Evolutionary conservation across 208 protist genomes (phyloP), one percentile per base, ranked within the genome.

Genomic region (Paratrypanosoma confusum): DNA sequence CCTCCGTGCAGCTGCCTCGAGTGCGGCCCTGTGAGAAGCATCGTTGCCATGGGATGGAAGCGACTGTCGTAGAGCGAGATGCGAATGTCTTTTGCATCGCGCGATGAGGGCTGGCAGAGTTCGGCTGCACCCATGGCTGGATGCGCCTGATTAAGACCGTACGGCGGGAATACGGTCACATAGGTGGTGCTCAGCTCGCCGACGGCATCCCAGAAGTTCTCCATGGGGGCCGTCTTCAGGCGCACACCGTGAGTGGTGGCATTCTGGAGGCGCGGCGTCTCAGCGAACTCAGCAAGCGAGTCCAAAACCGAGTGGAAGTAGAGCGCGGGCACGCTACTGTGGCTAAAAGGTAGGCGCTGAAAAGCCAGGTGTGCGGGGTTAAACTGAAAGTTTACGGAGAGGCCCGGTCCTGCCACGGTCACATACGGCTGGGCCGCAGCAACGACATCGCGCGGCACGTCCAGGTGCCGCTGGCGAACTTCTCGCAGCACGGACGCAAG

Each of bases 241-340:
- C 43, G 60, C 37, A 83, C 66, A 29, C 57, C 45, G n/a, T n/a
- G n/a, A n/a, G n/a, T n/a, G 21, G 60, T 82, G 14, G 60, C 42
- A 3, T 52, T 65, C 31, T 70, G 50, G 1, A 65, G 50, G 8
- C 74, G 66, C 40, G 82, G 71, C 3, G 76, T 82, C 48, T 75
- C 70, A 11, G 73, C 62, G 38, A 87, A 89, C 65, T 86, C 72
- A 7, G 76, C 77, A 26, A 92, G 61, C 20, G 68, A 69, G 53
- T 81, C 65, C 35, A 92, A 58, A 22, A 87, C 67, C 11, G 76
- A 65, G 69, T 86, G 72, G 33, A 71, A 81, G 50, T 92, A 92
- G 17, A 81, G 20, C 7, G 62, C 60, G 0, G 68, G 49, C 1
- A 83, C 49, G 0, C 51, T 54, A 25, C 51, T 43, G 39, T 64